Percentiles rank a stretch among this genome's conserved stretches.
Evolutionary conservation across 163 green algal species (phyloP).

Genomic region (Scenedesmus sp.): DNA sequence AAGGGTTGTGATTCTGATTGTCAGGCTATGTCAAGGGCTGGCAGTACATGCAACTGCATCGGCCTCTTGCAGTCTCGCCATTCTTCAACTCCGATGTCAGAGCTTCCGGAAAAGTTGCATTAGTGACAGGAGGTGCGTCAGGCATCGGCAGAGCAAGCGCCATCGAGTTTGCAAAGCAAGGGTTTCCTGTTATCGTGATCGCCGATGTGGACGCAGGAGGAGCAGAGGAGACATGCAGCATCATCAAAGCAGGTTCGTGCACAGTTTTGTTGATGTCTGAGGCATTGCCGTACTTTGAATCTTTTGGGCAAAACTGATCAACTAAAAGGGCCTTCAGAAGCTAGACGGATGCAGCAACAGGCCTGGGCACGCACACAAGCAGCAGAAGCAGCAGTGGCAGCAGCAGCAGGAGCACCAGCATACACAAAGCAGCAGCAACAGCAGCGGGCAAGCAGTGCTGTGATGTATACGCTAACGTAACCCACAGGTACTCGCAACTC

Average conservation of each 20-base stretch:
- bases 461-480: no score
- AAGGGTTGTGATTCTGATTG: no score
- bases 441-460: not conserved
- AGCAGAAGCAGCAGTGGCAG: not conserved
- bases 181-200: not conserved
- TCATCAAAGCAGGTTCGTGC: not conserved
- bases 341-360: not conserved
- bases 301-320: no score
- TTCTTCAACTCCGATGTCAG: not conserved
- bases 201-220: not conserved
- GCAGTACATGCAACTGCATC: no score
- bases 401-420: not conserved
- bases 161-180: constrained; percentile 21
- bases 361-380: not conserved
- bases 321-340: no score
- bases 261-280: not conserved
- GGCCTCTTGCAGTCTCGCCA: no score
- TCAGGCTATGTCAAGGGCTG: no score
- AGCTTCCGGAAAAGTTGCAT: constrained; percentile 10
- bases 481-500: not conserved
- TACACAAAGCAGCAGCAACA: not conserved
- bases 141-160: constrained; percentile 19
- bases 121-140: constrained; percentile 31
- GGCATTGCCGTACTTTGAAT: no score
- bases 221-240: constrained; percentile 14